Conservation (phyloP, 495 filamentous ascomycete species). For the Lepidopterella palustris region DNA sequence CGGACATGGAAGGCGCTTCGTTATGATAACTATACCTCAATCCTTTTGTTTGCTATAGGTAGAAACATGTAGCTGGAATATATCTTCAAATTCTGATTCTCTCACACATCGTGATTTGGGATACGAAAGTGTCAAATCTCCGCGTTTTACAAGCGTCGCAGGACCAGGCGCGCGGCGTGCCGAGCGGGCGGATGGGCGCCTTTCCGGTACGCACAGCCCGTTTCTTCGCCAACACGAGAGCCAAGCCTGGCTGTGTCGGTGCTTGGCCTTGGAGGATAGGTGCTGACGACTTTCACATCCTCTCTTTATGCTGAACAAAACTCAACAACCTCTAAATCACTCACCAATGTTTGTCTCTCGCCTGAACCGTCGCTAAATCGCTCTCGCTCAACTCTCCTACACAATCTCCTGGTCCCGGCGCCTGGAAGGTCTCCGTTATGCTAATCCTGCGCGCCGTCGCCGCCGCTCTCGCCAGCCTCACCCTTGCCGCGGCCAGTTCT, state of each 20-base stretch:
- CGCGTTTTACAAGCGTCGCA: neutral
- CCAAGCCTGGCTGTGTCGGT: neutral
- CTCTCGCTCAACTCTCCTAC: neutral
- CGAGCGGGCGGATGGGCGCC: too few relatives aligned
- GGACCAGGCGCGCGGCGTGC: too few relatives aligned
- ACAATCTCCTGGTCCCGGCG: neutral
- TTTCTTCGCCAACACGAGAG: conserved; percentile 22
- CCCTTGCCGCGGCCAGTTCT: conserved; percentile 54
- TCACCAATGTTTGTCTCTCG: neutral
- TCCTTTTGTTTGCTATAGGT: neutral
- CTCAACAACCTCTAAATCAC: neutral
- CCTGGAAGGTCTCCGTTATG: conserved; percentile 2
- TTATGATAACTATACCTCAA: neutral
- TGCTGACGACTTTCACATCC: neutral
- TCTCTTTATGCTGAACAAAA: neutral
- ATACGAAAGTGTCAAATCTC: neutral
- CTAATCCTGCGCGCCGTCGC: conserved; percentile 4
- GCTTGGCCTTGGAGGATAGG: neutral
- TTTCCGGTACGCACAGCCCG: too few relatives aligned
- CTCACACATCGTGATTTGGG: neutral
- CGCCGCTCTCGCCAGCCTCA: conserved; percentile 3
- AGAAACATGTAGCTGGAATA: neutral
- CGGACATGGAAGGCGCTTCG: neutral
- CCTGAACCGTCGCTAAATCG: neutral
- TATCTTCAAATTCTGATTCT: neutral